Evolutionary conservation across 257 asterid species (phyloP).

Genomic region (Asclepias syriaca): DNA sequence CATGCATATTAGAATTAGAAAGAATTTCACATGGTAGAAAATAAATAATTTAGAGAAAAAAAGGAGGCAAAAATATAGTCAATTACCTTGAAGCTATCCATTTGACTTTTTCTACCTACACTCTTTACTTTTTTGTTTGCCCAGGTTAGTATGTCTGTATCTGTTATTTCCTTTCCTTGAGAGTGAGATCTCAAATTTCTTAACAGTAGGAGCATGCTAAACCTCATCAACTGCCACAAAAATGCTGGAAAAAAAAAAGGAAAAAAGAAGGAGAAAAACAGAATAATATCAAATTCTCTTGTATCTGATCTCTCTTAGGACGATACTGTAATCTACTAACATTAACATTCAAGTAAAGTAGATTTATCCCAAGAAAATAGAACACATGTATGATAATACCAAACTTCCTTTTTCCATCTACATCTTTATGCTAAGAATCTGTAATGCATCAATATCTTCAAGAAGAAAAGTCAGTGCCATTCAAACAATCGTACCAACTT

Average conservation of each 20-base stretch:
- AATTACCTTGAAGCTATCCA: slow-evolving; percentile 86
- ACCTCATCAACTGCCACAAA: slow-evolving; percentile 96
- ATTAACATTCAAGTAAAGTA: neutral
- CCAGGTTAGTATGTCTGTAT: slow-evolving; percentile 62
- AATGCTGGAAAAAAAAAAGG: slow-evolving; percentile 36
- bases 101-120: slow-evolving; percentile 51
- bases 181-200: slow-evolving; percentile 64
- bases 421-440: neutral
- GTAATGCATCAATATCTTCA: neutral
- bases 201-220: slow-evolving; percentile 76
- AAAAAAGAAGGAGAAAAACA: neutral
- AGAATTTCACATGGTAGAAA: neutral
- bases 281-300: neutral
- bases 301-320: neutral
- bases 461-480: too few relatives aligned
- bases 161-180: slow-evolving; percentile 74
- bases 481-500: neutral
- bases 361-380: neutral
- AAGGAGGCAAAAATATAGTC: neutral
- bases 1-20: neutral
- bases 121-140: slow-evolving; percentile 66
- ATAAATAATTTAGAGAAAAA: neutral
- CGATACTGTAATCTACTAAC: neutral
- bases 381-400: neutral
- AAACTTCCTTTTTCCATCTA: neutral